phyloP scores from a whole-genome alignment of 495 filamentous ascomycete species.

The Hapsidospora chrysogenum region DNA sequence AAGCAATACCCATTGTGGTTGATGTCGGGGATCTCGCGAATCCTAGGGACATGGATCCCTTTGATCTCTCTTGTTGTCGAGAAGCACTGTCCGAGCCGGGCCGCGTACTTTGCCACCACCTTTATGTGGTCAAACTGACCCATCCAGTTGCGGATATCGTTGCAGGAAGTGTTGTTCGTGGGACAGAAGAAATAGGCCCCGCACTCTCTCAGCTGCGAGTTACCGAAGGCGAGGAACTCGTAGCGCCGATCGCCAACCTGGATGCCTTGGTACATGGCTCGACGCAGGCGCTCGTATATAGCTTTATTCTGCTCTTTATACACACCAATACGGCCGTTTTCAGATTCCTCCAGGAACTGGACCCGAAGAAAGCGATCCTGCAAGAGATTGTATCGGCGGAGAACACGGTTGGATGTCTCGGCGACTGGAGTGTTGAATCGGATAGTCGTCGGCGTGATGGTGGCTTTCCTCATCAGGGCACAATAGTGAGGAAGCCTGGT shows the following conservation, averaged over 20 bases:
- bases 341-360: slow-evolving; percentile 70
- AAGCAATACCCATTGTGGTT: slow-evolving; percentile 50
- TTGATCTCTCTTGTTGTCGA: slow-evolving; percentile 69
- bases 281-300: slow-evolving; percentile 55
- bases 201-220: slow-evolving; percentile 86
- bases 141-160: slow-evolving; percentile 80
- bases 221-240: slow-evolving; percentile 87
- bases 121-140: slow-evolving; percentile 65
- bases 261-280: slow-evolving; percentile 63
- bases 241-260: slow-evolving; percentile 64
- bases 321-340: slow-evolving; percentile 30
- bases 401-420: slow-evolving; percentile 77
- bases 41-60: slow-evolving; percentile 20
- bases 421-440: slow-evolving; percentile 60
- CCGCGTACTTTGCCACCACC: slow-evolving; percentile 68
- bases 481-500: slow-evolving; percentile 53
- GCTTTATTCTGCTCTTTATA: slow-evolving; percentile 40
- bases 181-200: slow-evolving; percentile 79
- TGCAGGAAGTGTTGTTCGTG: slow-evolving; percentile 39
- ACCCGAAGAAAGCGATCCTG: slow-evolving; percentile 82
- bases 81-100: slow-evolving; percentile 85
- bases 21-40: slow-evolving; percentile 44
- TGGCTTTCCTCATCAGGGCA: slow-evolving; percentile 55
- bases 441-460: slow-evolving; percentile 68
- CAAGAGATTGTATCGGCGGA: slow-evolving; percentile 49